Conservation (phyloP, 2,329 filamentous ascomycete species). For the Lasiodiplodia citricola region DNA sequence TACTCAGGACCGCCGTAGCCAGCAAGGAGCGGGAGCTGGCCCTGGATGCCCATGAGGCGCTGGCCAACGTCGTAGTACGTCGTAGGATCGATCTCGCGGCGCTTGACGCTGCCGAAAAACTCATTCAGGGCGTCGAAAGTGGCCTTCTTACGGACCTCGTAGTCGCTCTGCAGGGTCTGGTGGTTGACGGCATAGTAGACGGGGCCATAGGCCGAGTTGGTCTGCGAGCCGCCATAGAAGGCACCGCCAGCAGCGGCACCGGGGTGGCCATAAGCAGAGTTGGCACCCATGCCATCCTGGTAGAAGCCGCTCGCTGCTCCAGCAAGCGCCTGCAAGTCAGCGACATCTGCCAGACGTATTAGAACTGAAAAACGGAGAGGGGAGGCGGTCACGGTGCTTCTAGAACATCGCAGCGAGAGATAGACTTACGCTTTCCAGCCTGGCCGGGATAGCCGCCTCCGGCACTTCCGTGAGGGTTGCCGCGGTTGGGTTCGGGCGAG, state of each 20-base stretch:
- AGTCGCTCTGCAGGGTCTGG: conserved; percentile 69
- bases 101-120: conserved; percentile 92
- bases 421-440: conserved; percentile 47
- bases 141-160: conserved; percentile 76
- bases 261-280: conserved; percentile 53
- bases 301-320: conserved; percentile 57
- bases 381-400: conserved; percentile 15
- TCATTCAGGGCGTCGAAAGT: conserved; percentile 83
- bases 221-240: conserved; percentile 61
- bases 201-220: conserved; percentile 64
- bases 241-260: conserved; percentile 55
- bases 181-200: conserved; percentile 78
- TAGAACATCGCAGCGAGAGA: conserved; percentile 5
- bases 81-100: conserved; percentile 83
- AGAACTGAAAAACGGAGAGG: conserved; percentile 37
- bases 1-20: conserved; percentile 53
- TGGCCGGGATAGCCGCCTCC: conserved; percentile 42
- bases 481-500: conserved; percentile 65
- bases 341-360: conserved; percentile 46
- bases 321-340: conserved; percentile 56
- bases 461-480: conserved; percentile 42
- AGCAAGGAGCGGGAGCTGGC: conserved; percentile 54
- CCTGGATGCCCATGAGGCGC: conserved; percentile 81
- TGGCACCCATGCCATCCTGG: conserved; percentile 47
- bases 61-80: conserved; percentile 94